Base-by-base conservation (phyloP, 352 stramenopile species). In the Phytophthora boehmeriae region DNA sequence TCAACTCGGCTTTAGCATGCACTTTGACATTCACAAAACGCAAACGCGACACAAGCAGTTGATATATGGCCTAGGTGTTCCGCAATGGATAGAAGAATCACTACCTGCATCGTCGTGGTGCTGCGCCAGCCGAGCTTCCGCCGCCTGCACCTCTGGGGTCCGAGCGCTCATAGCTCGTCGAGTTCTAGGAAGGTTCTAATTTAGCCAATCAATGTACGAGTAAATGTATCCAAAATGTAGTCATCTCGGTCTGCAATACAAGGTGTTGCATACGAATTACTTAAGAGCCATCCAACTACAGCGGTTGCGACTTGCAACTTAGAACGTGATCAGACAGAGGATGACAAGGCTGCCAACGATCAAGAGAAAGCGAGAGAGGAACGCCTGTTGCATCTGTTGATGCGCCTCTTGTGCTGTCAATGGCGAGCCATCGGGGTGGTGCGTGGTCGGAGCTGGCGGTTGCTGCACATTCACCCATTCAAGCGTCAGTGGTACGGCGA, bases 271-370 rank as follows among this genome's bases (percentile, higher is more conserved):
- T n/a, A n/a, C n/a, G n/a, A n/a, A n/a, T n/a, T n/a, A n/a, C n/a
- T n/a, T n/a, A n/a, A n/a, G n/a, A n/a, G n/a, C n/a, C 11, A 17
- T 55, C n/a, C 14, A 16, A 55, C 17, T 44, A 35, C 25, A 55
- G n/a, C n/a, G n/a, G n/a, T n/a, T n/a, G n/a, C 17, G 48, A 38
- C 13, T 25, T 20, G 35, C 30, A 47, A 34, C 9, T 66, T 71
- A 93, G 49, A 90, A 91, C 8, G 72, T 76, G 48, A 91, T 75
- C 28, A 93, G 75, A 46, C 80, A 89, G 13, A 93, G 62, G 42
- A 93, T 76, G 20, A 91, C 81, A 35, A 90, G 72, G 35, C 76
- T 90, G 59, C 84, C 84, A 42, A 91, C 62, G 25, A 91, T 71
- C 38, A 93, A 52, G 47, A 93, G 71, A 58, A 89, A 63, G 23